phyloP scores from a whole-genome alignment of 441 rosid genomes.

The Arabidopsis hybrid region DNA sequence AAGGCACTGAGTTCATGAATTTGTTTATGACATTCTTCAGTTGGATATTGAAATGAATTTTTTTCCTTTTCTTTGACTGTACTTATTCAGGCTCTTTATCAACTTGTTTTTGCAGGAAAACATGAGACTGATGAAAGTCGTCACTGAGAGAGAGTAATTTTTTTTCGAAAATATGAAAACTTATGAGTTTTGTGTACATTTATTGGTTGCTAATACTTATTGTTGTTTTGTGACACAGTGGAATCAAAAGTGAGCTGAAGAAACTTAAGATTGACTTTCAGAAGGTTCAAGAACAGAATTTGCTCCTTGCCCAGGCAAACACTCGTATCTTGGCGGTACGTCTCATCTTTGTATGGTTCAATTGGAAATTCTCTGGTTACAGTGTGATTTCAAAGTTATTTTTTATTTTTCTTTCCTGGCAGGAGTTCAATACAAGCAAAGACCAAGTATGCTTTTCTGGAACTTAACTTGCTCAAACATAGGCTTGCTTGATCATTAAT shows the following conservation, averaged over 20 bases:
- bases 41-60: neutral
- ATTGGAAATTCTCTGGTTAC: slow-evolving; percentile 1
- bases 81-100: slow-evolving; percentile 26
- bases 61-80: slow-evolving; percentile 8
- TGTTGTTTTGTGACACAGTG: slow-evolving; percentile 50
- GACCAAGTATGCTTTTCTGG: slow-evolving; percentile 51
- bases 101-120: slow-evolving; percentile 59
- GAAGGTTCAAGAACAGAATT: slow-evolving; percentile 66
- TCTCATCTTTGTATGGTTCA: slow-evolving; percentile 34
- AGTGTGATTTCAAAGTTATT: slow-evolving; percentile 19
- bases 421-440: slow-evolving; percentile 64
- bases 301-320: slow-evolving; percentile 65
- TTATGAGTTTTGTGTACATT: slow-evolving; percentile 31
- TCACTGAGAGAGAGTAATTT: slow-evolving; percentile 60
- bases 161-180: slow-evolving; percentile 23
- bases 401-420: slow-evolving; percentile 40
- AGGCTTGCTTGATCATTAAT: slow-evolving; percentile 7
- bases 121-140: slow-evolving; percentile 54
- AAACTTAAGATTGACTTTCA: slow-evolving; percentile 58
- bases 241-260: slow-evolving; percentile 58
- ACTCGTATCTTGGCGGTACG: slow-evolving; percentile 68
- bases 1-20: slow-evolving; percentile 47
- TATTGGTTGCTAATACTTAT: slow-evolving; percentile 28
- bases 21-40: slow-evolving; percentile 1
- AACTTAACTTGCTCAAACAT: slow-evolving; percentile 30